Conservation (phyloP, 2,329 filamentous ascomycete species). For the Diatrype stigma region DNA sequence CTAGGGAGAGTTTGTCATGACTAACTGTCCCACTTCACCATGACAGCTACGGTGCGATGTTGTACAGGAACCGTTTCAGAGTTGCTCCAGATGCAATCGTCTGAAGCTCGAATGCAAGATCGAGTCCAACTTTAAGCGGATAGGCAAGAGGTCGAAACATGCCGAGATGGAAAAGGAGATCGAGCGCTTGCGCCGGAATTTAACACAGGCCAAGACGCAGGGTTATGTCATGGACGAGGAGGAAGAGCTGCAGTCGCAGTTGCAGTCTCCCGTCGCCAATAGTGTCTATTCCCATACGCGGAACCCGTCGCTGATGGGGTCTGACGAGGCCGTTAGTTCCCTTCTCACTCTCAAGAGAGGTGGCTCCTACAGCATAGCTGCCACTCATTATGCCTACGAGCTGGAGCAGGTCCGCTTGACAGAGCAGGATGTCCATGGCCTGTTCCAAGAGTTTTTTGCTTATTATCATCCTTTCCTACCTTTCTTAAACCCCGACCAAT, state of each 20-base stretch:
- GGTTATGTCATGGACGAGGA: conserved; percentile 53
- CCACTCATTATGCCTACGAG: conserved; percentile 54
- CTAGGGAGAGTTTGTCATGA: neutral
- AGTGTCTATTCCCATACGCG: conserved; percentile 56
- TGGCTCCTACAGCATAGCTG: conserved; percentile 54
- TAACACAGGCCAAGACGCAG: conserved; percentile 56
- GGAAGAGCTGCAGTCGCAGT: conserved; percentile 49
- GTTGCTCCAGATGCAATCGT: conserved; percentile 73
- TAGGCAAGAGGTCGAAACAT: conserved; percentile 78
- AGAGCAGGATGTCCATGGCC: conserved; percentile 56
- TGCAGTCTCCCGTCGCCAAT: conserved; percentile 57
- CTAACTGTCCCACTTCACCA: conserved; percentile 1
- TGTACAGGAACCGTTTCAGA: conserved; percentile 72
- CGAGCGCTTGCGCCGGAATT: conserved; percentile 59
- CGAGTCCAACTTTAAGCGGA: conserved; percentile 81
- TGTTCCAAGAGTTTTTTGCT: conserved; percentile 72
- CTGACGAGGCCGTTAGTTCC: conserved; percentile 64
- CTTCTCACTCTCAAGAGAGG: conserved; percentile 63
- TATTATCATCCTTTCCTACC: conserved; percentile 76
- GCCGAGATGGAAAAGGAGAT: conserved; percentile 85
- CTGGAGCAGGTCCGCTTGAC: conserved; percentile 62
- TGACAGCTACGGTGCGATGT: conserved; percentile 70
- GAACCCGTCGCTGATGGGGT: conserved; percentile 62
- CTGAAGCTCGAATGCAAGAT: conserved; percentile 81
- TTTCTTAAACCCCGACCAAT: conserved; percentile 62